Evolutionary conservation across 805 yeast species (phyloP).

Genomic region (Millerago galiae): DNA sequence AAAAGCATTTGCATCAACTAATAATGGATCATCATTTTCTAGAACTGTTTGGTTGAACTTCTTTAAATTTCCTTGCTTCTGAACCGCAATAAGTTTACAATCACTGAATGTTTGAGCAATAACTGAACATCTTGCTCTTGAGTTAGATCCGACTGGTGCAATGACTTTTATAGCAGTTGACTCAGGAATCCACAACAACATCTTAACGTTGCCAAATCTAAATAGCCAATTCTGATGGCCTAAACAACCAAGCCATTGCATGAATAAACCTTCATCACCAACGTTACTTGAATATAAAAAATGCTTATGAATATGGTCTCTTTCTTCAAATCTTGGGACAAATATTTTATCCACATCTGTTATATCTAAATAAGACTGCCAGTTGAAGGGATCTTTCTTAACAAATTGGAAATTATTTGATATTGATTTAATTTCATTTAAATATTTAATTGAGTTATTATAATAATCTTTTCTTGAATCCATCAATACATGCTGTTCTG

Average conservation of each 20-base stretch:
- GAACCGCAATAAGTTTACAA: slow-evolving; percentile 46
- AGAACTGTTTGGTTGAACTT: slow-evolving; percentile 17
- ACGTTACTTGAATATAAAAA: slow-evolving; percentile 56
- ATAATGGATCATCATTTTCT: slow-evolving; percentile 24
- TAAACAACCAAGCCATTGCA: slow-evolving; percentile 70
- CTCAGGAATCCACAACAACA: slow-evolving; percentile 64
- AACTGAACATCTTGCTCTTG: slow-evolving; percentile 57
- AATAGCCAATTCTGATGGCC: slow-evolving; percentile 70
- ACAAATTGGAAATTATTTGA: slow-evolving; percentile 27
- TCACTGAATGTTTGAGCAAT: slow-evolving; percentile 62
- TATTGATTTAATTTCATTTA: slow-evolving; percentile 1
- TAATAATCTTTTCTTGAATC: slow-evolving; percentile 39
- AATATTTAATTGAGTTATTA: slow-evolving; percentile 10
- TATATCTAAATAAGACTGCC: slow-evolving; percentile 54
- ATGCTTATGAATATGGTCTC: slow-evolving; percentile 42
- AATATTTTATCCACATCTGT: slow-evolving; percentile 38
- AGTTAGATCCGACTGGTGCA: slow-evolving; percentile 43
- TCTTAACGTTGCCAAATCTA: slow-evolving; percentile 63
- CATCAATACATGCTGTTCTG: slow-evolving; percentile 56
- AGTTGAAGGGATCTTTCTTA: slow-evolving; percentile 52
- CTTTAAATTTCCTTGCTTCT: slow-evolving; percentile 21
- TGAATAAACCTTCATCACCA: slow-evolving; percentile 58
- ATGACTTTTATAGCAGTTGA: slow-evolving; percentile 55
- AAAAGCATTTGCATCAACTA: slow-evolving; percentile 24
- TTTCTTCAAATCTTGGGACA: slow-evolving; percentile 28